Evolutionary conservation across 345 rosid genomes (phyloP).

Genomic region (Citrus inodora): DNA sequence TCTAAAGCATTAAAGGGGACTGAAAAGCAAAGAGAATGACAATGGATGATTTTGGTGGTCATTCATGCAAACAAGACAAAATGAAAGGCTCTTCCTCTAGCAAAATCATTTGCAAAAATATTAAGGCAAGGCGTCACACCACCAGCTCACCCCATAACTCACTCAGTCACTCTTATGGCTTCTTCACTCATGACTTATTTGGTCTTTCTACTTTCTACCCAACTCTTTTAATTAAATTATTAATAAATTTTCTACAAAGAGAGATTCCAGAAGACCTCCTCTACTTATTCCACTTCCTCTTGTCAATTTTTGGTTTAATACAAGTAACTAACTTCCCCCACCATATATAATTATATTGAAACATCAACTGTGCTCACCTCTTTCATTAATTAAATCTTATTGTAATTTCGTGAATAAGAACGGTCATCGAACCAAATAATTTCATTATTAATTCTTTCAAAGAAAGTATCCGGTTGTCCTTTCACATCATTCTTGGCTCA

Average conservation of each 20-base stretch:
- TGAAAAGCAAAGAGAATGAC: neutral
- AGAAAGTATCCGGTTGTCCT: neutral
- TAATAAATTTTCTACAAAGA: neutral
- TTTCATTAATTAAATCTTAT: neutral
- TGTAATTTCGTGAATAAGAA: neutral
- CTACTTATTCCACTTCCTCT: slow-evolving; percentile 29
- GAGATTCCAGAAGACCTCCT: slow-evolving; percentile 24
- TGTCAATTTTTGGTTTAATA: slow-evolving; percentile 15
- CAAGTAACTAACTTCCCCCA: slow-evolving; percentile 17
- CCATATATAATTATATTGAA: neutral
- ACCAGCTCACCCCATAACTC: no score
- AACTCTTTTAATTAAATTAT: neutral
- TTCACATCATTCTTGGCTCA: neutral
- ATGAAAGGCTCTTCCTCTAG: neutral
- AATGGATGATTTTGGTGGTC: neutral
- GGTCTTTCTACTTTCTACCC: neutral
- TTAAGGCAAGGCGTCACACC: no score
- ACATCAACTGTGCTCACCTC: neutral
- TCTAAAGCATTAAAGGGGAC: no score
- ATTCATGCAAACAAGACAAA: neutral
- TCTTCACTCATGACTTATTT: neutral
- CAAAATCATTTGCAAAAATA: neutral
- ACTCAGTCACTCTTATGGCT: neutral
- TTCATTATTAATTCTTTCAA: neutral
- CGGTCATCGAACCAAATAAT: neutral